Conservation (phyloP, 1,284 basidiomycete genomes). For the Rhodotorula sp. region DNA sequence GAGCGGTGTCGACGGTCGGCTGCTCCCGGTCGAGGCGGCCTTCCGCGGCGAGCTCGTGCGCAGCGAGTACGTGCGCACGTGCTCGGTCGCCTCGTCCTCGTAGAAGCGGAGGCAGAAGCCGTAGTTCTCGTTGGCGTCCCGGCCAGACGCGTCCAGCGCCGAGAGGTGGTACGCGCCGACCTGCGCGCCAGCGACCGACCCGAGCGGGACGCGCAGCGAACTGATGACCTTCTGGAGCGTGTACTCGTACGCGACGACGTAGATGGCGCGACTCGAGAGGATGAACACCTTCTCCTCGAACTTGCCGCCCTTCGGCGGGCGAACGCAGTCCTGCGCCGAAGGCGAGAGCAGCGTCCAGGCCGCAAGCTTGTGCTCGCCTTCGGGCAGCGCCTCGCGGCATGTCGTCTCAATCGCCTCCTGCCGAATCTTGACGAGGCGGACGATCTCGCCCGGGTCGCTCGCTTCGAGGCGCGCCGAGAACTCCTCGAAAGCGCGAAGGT, state of each 20-base stretch:
- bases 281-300: slow-evolving; percentile 92
- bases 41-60: slow-evolving; percentile 57
- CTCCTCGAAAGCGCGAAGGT: slow-evolving; percentile 83
- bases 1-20: neutral
- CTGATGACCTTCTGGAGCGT: slow-evolving; percentile 48
- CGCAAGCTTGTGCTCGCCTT: slow-evolving; percentile 74
- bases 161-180: slow-evolving; percentile 89
- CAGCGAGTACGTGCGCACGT: slow-evolving; percentile 79
- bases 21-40: neutral
- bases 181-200: slow-evolving; percentile 75
- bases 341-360: slow-evolving; percentile 94
- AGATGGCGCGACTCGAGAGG: slow-evolving; percentile 52
- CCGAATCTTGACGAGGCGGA: slow-evolving; percentile 81
- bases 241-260: slow-evolving; percentile 43
- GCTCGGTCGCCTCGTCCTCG: slow-evolving; percentile 62
- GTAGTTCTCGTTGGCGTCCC: slow-evolving; percentile 75
- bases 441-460: slow-evolving; percentile 83
- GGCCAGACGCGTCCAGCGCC: slow-evolving; percentile 81
- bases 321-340: slow-evolving; percentile 65
- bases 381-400: slow-evolving; percentile 73
- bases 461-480: slow-evolving; percentile 82
- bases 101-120: slow-evolving; percentile 79
- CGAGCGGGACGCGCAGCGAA: slow-evolving; percentile 70
- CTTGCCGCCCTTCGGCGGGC: slow-evolving; percentile 60
- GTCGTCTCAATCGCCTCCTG: slow-evolving; percentile 86